These are phyloP conservation scores for Telopea speciosissima DNA, from an alignment of 177 flowering plant genomes.

Conservation along the genomic window DNA sequence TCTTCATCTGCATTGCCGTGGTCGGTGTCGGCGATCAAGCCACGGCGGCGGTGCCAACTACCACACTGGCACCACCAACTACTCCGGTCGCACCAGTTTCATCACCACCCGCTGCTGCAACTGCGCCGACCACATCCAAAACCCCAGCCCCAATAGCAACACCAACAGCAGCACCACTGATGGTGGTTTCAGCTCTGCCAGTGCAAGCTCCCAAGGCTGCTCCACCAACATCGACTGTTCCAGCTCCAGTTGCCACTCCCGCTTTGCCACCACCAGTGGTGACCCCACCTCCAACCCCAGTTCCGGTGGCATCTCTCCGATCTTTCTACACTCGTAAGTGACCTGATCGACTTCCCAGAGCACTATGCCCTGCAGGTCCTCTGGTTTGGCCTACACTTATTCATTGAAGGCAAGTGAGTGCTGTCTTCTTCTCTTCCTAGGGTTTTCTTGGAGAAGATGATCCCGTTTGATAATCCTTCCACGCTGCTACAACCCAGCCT, in stretches of 20 bases:
- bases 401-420: no score
- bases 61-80: conserved; percentile 16
- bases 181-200: background rate
- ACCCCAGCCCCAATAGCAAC: background rate
- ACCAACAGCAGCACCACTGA: conserved; percentile 1
- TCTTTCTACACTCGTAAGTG: conserved; percentile 16
- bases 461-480: no score
- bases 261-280: conserved; percentile 15
- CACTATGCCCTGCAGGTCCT: conserved; percentile 24
- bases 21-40: conserved; percentile 41
- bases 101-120: conserved; percentile 1
- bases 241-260: background rate
- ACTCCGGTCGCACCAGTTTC: conserved; percentile 16
- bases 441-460: no score
- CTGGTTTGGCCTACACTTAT: conserved; percentile 25
- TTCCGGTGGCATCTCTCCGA: conserved; percentile 31
- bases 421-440: no score
- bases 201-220: conserved; percentile 3
- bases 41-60: conserved; percentile 38
- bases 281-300: conserved; percentile 33
- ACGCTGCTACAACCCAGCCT: no score
- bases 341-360: conserved; percentile 44
- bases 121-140: background rate
- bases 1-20: conserved; percentile 44
- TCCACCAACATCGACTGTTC: background rate